Evolutionary conservation across 192 early-diverging fungal species (phyloP).

Genomic region (Piromyces sp.): DNA sequence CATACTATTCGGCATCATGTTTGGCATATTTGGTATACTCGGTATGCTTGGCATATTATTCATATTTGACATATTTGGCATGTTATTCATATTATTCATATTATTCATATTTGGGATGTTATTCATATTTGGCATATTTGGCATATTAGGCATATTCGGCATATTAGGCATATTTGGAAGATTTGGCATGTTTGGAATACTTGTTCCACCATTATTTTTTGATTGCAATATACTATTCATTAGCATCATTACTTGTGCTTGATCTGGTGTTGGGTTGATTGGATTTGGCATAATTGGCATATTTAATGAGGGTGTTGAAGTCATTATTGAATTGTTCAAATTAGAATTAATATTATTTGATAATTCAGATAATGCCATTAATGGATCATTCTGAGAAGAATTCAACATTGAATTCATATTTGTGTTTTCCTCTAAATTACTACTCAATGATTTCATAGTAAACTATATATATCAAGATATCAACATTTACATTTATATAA

Average conservation of each 20-base stretch:
- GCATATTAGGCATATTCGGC: not conserved
- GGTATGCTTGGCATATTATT: not conserved
- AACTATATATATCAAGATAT: too few relatives aligned
- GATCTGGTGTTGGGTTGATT: not conserved
- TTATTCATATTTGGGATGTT: not conserved
- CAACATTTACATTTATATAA: too few relatives aligned
- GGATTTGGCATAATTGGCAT: not conserved
- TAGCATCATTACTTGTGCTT: not conserved
- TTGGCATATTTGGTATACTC: not conserved
- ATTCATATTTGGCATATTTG: not conserved
- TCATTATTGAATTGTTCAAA: not conserved
- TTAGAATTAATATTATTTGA: not conserved
- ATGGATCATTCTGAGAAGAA: not conserved
- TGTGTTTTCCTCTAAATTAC: not conserved
- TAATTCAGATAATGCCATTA: not conserved
- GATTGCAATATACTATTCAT: not conserved
- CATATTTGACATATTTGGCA: not conserved
- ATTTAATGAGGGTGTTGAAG: not conserved
- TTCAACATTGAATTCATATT: not conserved
- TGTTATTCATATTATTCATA: not conserved
- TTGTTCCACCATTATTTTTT: not conserved
- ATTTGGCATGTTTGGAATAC: not conserved
- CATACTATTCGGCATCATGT: not conserved
- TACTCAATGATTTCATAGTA: not conserved
- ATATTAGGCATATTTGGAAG: not conserved